phyloP scores from a whole-genome alignment of 176 grass and related monocot genomes.

The Bolboschoenus planiculmis region DNA sequence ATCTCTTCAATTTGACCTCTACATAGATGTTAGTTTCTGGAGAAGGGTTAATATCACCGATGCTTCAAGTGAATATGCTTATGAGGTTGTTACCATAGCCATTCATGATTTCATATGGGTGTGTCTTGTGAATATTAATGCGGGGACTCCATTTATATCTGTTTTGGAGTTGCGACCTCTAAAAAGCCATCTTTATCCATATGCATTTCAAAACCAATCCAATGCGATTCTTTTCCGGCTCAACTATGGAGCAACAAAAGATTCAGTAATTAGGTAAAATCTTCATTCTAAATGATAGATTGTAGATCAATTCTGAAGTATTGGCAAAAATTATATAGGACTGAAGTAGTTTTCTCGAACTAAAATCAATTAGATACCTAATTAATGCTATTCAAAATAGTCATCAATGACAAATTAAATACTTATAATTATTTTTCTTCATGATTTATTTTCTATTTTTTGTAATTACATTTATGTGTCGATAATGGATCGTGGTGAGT shows the following conservation, averaged over 20 bases:
- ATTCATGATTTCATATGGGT: conserved; percentile 25
- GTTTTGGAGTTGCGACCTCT: conserved; percentile 48
- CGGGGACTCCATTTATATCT: conserved; percentile 73
- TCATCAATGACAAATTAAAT: too few species aligned
- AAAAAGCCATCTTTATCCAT: conserved; percentile 24
- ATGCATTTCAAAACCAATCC: conserved; percentile 8
- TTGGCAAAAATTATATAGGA: too few species aligned
- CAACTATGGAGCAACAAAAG: conserved; percentile 31
- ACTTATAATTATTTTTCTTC: too few species aligned
- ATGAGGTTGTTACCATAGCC: conserved; percentile 24
- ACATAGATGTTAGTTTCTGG: conserved; percentile 41
- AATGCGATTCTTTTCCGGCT: background rate
- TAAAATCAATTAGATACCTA: too few species aligned
- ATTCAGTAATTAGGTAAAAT: conserved; percentile 10
- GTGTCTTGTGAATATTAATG: conserved; percentile 40
- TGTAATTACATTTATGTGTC: too few species aligned
- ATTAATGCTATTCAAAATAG: too few species aligned
- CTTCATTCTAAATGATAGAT: background rate
- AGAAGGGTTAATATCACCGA: conserved; percentile 24
- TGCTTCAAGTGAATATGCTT: accelerated
- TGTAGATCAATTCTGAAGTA: background rate
- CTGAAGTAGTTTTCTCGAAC: too few species aligned
- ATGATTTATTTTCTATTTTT: too few species aligned
- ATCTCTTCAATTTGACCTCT: conserved; percentile 35
- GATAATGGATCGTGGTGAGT: too few species aligned